Conservation (phyloP, 2,329 filamentous ascomycete genomes). For the Trichophaea hybrida region DNA sequence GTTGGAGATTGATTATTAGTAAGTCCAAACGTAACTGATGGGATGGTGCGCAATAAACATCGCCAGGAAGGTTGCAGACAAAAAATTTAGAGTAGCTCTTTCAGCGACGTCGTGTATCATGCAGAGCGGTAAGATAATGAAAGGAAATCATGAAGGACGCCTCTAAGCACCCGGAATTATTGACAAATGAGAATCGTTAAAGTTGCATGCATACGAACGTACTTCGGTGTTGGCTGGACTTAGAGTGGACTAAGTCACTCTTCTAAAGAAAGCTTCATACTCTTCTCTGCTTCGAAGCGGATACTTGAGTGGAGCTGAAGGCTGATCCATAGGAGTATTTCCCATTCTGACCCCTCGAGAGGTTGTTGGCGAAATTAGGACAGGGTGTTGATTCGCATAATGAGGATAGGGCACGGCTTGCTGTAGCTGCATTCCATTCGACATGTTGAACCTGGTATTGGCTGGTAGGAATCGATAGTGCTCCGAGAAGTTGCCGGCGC, state of each 20-base stretch:
- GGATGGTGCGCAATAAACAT: background rate
- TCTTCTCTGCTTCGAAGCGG: constrained; percentile 14
- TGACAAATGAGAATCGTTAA: background rate
- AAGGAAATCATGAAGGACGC: background rate
- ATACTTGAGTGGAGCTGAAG: background rate
- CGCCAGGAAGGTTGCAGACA: background rate
- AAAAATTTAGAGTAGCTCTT: background rate
- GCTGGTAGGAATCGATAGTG: background rate
- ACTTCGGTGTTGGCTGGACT: background rate
- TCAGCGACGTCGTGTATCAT: background rate
- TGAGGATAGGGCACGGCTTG: too few relatives aligned
- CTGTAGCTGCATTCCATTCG: too few relatives aligned
- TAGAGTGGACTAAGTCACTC: constrained; percentile 7
- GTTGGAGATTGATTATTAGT: background rate
- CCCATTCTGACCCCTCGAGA: background rate
- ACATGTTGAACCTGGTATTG: background rate
- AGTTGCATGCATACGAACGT: background rate
- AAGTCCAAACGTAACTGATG: background rate
- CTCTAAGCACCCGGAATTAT: background rate
- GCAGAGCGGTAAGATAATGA: background rate
- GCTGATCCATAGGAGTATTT: background rate
- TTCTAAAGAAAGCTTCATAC: constrained; percentile 19
- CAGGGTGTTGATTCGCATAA: too few relatives aligned
- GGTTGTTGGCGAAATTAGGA: too few relatives aligned
- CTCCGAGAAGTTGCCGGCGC: background rate